Percentiles rank a stretch among this genome's conserved stretches.
phyloP scores from a whole-genome alignment of 768 basidiomycete genomes.

The Thelephora ganbajun region DNA sequence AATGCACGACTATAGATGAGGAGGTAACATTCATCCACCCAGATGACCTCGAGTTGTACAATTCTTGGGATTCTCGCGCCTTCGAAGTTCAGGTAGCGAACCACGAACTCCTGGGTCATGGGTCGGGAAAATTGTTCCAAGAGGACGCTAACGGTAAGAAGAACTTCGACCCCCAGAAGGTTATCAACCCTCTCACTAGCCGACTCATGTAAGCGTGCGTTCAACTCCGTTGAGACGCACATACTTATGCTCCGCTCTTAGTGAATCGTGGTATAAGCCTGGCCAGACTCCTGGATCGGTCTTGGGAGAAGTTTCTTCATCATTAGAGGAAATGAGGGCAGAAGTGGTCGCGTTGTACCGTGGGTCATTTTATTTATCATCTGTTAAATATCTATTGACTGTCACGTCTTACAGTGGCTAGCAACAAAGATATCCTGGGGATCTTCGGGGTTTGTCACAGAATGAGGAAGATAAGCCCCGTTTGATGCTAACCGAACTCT shows the following conservation, averaged over 20 bases:
- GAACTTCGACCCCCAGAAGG: constrained; percentile 71
- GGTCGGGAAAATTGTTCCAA: constrained; percentile 72
- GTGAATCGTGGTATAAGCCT: constrained; percentile 77
- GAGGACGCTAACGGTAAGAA: constrained; percentile 62
- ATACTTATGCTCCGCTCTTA: constrained; percentile 12
- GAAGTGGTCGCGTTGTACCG: constrained; percentile 77
- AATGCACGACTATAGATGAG: constrained; percentile 35
- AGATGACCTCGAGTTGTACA: constrained; percentile 60
- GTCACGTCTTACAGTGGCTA: constrained; percentile 35
- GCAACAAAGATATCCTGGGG: constrained; percentile 61
- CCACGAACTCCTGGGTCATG: constrained; percentile 80
- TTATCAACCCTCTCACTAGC: constrained; percentile 3
- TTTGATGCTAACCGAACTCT: neutral
- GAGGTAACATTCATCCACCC: constrained; percentile 73
- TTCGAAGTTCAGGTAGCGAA: constrained; percentile 88
- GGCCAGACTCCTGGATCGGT: constrained; percentile 77
- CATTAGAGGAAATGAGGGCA: constrained; percentile 88
- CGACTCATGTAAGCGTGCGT: neutral
- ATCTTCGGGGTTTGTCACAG: constrained; percentile 55
- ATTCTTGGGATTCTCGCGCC: constrained; percentile 61
- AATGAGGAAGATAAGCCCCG: no score
- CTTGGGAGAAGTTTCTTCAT: constrained; percentile 78
- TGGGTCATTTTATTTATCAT: constrained; percentile 20
- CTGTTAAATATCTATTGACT: neutral
- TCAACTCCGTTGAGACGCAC: neutral